These are phyloP conservation scores for Exophiala sp. DNA, from an alignment of 2,329 filamentous ascomycete species.

Conservation along the genomic window DNA sequence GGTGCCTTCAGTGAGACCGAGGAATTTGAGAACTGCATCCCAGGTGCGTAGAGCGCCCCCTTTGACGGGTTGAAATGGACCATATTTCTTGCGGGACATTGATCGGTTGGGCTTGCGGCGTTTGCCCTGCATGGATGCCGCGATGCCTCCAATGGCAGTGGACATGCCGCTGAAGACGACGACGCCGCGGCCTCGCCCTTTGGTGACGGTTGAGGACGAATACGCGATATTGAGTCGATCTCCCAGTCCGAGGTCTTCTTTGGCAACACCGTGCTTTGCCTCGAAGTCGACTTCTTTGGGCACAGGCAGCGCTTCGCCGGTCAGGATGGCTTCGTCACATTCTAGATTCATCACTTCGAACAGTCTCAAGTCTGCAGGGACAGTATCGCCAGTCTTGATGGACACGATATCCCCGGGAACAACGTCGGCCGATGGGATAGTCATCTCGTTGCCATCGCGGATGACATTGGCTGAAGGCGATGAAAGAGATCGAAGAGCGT, in stretches of 20 bases:
- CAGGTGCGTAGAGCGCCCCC: conserved; percentile 45
- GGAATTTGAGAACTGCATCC: conserved; percentile 49
- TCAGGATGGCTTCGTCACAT: conserved; percentile 61
- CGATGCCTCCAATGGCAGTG: conserved; percentile 58
- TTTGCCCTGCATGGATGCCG: conserved; percentile 51
- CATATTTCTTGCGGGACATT: conserved; percentile 44
- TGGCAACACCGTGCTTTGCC: conserved; percentile 29
- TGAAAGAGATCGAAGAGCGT: conserved; percentile 50
- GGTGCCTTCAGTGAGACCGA: conserved; percentile 64
- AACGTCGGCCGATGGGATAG: conserved; percentile 51
- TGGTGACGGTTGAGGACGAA: conserved; percentile 55
- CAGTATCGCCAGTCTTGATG: conserved; percentile 51
- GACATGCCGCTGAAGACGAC: conserved; percentile 56
- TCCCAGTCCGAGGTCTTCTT: conserved; percentile 44
- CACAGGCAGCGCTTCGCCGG: conserved; percentile 57
- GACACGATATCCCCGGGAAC: conserved; percentile 55
- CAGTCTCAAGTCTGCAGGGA: conserved; percentile 53
- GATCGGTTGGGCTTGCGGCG: conserved; percentile 38
- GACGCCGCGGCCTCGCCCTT: conserved; percentile 53
- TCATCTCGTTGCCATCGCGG: conserved; percentile 49
- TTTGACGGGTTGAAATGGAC: conserved; percentile 43
- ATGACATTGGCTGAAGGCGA: conserved; percentile 53
- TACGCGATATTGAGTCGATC: conserved; percentile 58
- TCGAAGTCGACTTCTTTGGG: conserved; percentile 44
- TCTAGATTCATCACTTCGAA: conserved; percentile 63